phyloP scores from a whole-genome alignment of 176 grass and related monocot genomes.

The Musa itinerans region DNA sequence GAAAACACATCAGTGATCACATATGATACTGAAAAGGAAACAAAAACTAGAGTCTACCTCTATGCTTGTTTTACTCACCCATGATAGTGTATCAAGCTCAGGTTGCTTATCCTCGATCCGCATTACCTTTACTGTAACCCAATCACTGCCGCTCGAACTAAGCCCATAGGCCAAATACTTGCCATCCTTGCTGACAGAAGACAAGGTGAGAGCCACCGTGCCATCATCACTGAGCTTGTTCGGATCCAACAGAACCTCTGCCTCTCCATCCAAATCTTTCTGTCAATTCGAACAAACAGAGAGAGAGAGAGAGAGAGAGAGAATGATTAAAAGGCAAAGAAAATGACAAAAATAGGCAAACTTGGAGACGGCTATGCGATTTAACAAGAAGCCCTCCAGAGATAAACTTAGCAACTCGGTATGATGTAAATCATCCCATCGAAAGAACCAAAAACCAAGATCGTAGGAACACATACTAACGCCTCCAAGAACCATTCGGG shows the following conservation, averaged over 20 bases:
- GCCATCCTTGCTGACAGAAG: conserved; percentile 66
- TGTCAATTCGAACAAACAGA: conserved; percentile 11
- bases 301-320: neutral
- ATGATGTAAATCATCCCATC: neutral
- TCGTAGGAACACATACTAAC: too few relatives aligned
- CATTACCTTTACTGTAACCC: conserved; percentile 79
- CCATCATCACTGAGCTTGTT: conserved; percentile 80
- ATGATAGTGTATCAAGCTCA: conserved; percentile 58
- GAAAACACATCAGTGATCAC: neutral
- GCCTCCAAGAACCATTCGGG: too few relatives aligned
- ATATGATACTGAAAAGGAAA: too few relatives aligned
- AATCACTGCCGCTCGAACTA: conserved; percentile 80
- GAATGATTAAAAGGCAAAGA: neutral
- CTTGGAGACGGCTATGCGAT: neutral
- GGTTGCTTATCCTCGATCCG: conserved; percentile 44
- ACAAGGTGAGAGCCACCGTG: conserved; percentile 54
- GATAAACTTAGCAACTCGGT: too few relatives aligned
- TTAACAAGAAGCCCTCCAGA: too few relatives aligned
- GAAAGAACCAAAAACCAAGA: neutral
- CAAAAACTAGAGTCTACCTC: too few relatives aligned
- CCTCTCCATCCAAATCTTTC: conserved; percentile 53
- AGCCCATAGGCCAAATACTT: conserved; percentile 75
- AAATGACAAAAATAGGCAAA: neutral
- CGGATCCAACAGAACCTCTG: conserved; percentile 72
- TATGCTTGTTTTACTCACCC: conserved; percentile 35